phyloP scores from a whole-genome alignment of 331 rosid genomes.

The Spiraea crenata region DNA sequence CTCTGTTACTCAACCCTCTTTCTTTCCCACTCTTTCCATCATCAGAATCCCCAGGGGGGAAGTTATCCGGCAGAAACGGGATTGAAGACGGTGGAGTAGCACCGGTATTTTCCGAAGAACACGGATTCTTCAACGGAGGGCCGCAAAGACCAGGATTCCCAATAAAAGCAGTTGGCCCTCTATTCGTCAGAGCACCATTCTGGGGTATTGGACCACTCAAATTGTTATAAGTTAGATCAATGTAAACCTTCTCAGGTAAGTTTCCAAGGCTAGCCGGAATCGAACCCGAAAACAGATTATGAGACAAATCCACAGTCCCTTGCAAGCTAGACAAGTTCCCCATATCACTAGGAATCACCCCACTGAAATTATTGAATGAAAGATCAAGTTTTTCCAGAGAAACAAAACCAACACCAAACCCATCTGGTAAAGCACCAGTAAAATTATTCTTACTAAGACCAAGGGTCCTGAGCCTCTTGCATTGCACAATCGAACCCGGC shows the following conservation, averaged over 20 bases:
- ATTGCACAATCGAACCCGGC: constrained; percentile 57
- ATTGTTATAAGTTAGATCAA: constrained; percentile 84
- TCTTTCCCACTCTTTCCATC: constrained; percentile 40
- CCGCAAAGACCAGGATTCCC: constrained; percentile 94
- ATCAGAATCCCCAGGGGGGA: constrained; percentile 40
- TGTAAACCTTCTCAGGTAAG: constrained; percentile 94
- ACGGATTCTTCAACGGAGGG: constrained; percentile 87
- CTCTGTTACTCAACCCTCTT: constrained; percentile 66
- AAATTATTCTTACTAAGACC: constrained; percentile 70
- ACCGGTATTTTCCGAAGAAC: constrained; percentile 54
- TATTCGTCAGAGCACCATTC: constrained; percentile 89
- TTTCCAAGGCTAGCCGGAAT: constrained; percentile 88
- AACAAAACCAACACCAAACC: constrained; percentile 56
- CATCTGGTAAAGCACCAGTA: constrained; percentile 66
- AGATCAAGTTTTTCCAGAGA: constrained; percentile 69
- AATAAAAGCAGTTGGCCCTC: constrained; percentile 99
- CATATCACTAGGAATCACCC: constrained; percentile 72
- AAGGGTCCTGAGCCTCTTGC: constrained; percentile 74
- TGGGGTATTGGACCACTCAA: constrained; percentile 91
- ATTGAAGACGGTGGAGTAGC: constrained; percentile 63
- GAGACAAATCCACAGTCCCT: constrained; percentile 94
- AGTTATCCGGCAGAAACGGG: constrained; percentile 64
- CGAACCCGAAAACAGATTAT: constrained; percentile 71
- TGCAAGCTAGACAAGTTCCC: constrained; percentile 82
- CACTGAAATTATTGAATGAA: constrained; percentile 72